phyloP scores from a whole-genome alignment of 208 protist species.

The Crithidia expoeki region DNA sequence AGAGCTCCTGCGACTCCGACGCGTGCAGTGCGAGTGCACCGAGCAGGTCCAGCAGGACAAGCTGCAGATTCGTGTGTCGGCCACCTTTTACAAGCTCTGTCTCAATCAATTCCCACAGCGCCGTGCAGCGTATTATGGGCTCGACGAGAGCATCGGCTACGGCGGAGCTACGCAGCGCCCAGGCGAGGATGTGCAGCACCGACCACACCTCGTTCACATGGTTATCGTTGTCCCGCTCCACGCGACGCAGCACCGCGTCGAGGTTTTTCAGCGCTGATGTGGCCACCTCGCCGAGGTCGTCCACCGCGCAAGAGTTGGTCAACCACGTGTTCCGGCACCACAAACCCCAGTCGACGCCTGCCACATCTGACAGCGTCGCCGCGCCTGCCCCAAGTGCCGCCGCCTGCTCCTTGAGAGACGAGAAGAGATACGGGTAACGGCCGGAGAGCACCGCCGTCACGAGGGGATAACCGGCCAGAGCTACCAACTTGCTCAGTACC shows the following conservation, averaged over 20 bases:
- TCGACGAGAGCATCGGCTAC: conserved; percentile 7
- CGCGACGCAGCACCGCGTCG: conserved; percentile 7
- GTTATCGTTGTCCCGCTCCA: conserved; percentile 23
- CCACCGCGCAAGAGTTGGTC: conserved; percentile 32
- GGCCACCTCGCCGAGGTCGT: conserved; percentile 25
- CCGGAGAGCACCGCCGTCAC: conserved; percentile 26
- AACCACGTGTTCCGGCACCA: conserved; percentile 41
- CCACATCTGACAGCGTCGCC: conserved; percentile 4
- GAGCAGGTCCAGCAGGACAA: conserved; percentile 29
- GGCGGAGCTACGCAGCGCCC: conserved; percentile 28
- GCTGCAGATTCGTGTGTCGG: conserved; percentile 24
- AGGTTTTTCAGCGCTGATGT: conserved; percentile 14
- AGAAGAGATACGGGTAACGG: conserved; percentile 32
- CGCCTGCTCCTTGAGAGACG: conserved; percentile 8
- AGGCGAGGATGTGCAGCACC: conserved; percentile 27
- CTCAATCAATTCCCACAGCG: conserved; percentile 25
- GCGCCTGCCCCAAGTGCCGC: not conserved
- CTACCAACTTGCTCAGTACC: conserved; percentile 18
- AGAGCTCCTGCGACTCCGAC: conserved; percentile 13
- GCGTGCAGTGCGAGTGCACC: conserved; percentile 29
- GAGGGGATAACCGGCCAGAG: conserved; percentile 18
- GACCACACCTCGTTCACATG: conserved; percentile 34
- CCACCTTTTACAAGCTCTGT: conserved; percentile 11
- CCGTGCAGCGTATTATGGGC: conserved; percentile 21
- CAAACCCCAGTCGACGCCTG: conserved; percentile 22